Evolutionary conservation across 306 rosid genomes (phyloP), one percentile per base, ranked within the genome.

Genomic region (Begonia loranthoides): DNA sequence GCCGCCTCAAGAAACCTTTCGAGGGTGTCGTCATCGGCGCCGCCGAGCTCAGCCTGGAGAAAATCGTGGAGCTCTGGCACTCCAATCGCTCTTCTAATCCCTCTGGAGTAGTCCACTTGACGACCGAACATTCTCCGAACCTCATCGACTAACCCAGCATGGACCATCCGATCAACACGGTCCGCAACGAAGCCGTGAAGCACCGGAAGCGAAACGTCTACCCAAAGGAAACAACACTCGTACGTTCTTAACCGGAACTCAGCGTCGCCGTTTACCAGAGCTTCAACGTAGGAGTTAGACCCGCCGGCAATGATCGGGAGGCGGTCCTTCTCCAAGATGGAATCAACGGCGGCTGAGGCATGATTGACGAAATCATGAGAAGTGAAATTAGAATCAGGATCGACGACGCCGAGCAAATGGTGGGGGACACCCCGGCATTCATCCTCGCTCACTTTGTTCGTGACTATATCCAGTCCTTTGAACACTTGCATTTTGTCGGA

Each of bases 241-340:
- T 69, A 79, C 54, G 36, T 28, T 28, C 68, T 75, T 0, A 81
- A 77, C 6, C 73, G 65, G 44, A 81, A 66, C 1, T 60, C 67
- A 46, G 69, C 69, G 13, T 76, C 60, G 41, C 66, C 74, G 45
- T 88, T 94, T 1, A 88, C 49, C 11, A 88, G 51, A 36, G 80
- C 80, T 39, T 81, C 93, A 0, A 89, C 59, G 60, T 73, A 81
- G 0, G 95, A 84, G 22, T 89, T 89, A 9, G 97, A 89, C 1
- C 97, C 97, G 3, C 97, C 97, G 3, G 73, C 97, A 15, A 89
- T 75, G 73, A 89, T 77, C 0, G 97, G 97, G 40, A 77, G 80
- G 8, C 65, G 40, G 2, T 55, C 53, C 1, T 56, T 61, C 2
- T 43, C 12, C 8, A 67, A 50, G 53, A 89, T 77, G 0, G 79